Evolutionary conservation across 805 yeast species (phyloP), one percentile per base, ranked within the genome.

Genomic region (Metschnikowia matae): DNA sequence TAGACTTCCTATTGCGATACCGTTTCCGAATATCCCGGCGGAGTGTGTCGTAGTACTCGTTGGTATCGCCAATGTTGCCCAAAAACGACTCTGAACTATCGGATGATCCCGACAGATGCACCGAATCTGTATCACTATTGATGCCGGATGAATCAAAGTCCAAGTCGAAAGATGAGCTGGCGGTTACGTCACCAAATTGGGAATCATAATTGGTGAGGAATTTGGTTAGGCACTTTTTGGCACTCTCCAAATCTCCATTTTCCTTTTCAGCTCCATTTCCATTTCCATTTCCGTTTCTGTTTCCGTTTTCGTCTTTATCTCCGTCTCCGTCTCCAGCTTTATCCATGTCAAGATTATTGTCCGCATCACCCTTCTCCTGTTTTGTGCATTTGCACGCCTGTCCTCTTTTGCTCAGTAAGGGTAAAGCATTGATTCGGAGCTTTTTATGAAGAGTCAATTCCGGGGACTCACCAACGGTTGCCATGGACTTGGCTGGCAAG

Each of bases 391-490:
- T 26, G 31, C 45, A 42, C 14, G 38, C 15, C 38, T 32, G 34
- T 26, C n/a, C 37, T n/a, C 45, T 18, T 29, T n/a, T 42, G 18
- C 18, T 40, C n/a, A 23, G 46, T 17, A 48, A 39, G 35, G 55
- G 57, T 36, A 47, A 21, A 0, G 74, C 75, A 48, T 65, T 69
- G 45, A 74, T 74, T 23, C 78, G 63, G 23, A 74, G 62, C 49
- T 74, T 74, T 51, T 74, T 74, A 57, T 67, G 73, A 53, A 69
- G 75, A 11, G 75, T 67, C 6, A 65, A 60, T 51, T 66, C 70
- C 21, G 66, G 57, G 1, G 71, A 63, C 59, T 60, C 71, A 44
- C 62, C 61, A 13, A 68, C 73, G 11, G 75, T 74, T 23, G 78
- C 68, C 1, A 66, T 53, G 10, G 76, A 70, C 50, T 73, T 73